phyloP scores from a whole-genome alignment of 768 basidiomycete genomes.

The Hydnomerulius pinastri region DNA sequence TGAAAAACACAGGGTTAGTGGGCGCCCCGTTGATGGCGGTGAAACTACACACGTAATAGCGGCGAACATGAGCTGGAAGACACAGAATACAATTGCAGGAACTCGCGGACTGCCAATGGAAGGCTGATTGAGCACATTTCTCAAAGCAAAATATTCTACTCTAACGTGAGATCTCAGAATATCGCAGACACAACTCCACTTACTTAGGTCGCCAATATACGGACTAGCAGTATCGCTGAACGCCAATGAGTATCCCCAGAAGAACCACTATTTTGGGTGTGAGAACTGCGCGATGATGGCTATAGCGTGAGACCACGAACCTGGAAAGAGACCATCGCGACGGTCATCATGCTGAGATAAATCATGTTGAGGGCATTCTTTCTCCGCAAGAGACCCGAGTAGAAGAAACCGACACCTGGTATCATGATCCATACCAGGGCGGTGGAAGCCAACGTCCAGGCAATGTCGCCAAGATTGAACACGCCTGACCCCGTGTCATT shows the following conservation, averaged over 20 bases:
- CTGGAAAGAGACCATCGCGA: conserved; percentile 85
- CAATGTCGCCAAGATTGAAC: conserved; percentile 66
- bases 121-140: conserved; percentile 71
- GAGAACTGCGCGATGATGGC: neutral
- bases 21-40: neutral
- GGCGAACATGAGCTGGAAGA: conserved; percentile 92
- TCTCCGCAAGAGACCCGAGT: conserved; percentile 85
- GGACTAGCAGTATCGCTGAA: conserved; percentile 74
- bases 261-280: conserved; percentile 72
- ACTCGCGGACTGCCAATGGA: conserved; percentile 73
- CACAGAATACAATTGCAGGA: conserved; percentile 74
- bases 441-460: conserved; percentile 70
- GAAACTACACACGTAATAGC: conserved; percentile 66
- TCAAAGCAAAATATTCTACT: conserved; percentile 81
- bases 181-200: conserved; percentile 24
- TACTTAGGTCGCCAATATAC: conserved; percentile 88
- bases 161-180: neutral
- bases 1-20: conserved; percentile 16
- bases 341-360: conserved; percentile 71
- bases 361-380: conserved; percentile 96
- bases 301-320: conserved; percentile 39
- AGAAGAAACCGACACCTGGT: conserved; percentile 85
- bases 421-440: conserved; percentile 88
- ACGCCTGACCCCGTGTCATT: conserved; percentile 27
- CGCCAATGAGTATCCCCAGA: conserved; percentile 94